Evolutionary conservation across 192 early-diverging fungal species (phyloP), one percentile per base, ranked within the genome.

Genomic region (Geranomyces michiganensis): DNA sequence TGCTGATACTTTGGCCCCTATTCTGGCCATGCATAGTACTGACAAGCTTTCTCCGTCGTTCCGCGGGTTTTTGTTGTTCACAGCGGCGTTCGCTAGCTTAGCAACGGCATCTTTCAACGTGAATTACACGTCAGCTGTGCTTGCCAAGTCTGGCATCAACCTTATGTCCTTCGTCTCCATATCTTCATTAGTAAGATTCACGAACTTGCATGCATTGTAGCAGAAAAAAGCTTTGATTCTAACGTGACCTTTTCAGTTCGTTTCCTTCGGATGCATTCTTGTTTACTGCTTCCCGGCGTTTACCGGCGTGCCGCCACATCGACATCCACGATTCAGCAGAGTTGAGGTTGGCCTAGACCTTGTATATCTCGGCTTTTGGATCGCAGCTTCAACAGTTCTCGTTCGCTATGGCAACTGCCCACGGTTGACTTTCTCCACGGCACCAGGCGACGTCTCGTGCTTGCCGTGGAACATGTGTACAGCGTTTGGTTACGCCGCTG

Each of bases 241-340:
- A 7, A 3, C 36, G 51, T 14, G 19, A 12, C 46, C 46, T 55
- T 8, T 55, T 17, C 31, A 81, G 82, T 82, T 84, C 33, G 67
- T 80, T 29, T 84, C 82, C 5, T 77, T 82, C 60, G 61, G 81
- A 19, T 77, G 78, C 71, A 68, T 84, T 32, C n/a, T 84, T 13
- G 77, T 82, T 15, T 84, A 84, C 71, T 72, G 65, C 45, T 75
- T 80, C 56, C 82, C 82, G 19, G 71, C 80, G 14, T 77, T 65
- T 45, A 72, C 80, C 56, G 73, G 73, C 29, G 75, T 84, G 62
- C 69, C 77, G 8, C 82, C 82, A 31, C 75, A 77, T 68, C 58
- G 78, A 26, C 82, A 84, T 62, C 74, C 77, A 14, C 74, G 82
- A 32, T 78, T 84, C 71, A 69, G 64, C 36, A 72, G 82, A 21